These are phyloP conservation scores for Clitocybe nebularis DNA, from an alignment of 1,284 basidiomycete species.

Conservation along the genomic window DNA sequence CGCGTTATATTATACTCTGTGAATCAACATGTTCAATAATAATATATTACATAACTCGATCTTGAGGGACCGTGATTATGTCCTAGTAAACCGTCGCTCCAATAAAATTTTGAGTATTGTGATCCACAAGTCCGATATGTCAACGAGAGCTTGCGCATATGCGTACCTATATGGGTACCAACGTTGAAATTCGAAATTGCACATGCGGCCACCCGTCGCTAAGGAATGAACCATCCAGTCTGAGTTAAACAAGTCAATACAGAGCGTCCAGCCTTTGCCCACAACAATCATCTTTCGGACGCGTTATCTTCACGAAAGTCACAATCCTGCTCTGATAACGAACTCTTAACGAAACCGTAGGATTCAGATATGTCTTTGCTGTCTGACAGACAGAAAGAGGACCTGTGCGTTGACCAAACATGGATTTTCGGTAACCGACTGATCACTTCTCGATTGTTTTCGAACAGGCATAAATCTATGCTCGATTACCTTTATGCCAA, in stretches of 20 bases:
- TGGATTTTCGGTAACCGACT: constrained; percentile 3
- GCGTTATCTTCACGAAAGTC: constrained; percentile 10
- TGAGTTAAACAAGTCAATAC: constrained; percentile 21
- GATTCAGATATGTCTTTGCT: constrained; percentile 45
- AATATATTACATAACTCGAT: too few species aligned
- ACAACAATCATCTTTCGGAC: constrained; percentile 5
- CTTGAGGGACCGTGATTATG: too few species aligned
- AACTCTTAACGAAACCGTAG: constrained; percentile 2
- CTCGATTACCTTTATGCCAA: constrained; percentile 76
- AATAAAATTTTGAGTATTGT: too few species aligned
- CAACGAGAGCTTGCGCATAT: too few species aligned
- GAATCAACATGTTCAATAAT: too few species aligned
- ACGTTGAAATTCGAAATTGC: too few species aligned
- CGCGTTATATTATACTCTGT: background rate
- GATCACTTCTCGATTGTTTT: constrained; percentile 11
- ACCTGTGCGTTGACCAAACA: constrained; percentile 54
- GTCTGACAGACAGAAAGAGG: constrained; percentile 79
- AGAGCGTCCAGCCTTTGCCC: constrained; percentile 6
- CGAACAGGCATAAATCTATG: constrained; percentile 75
- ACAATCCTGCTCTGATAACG: constrained; percentile 1
- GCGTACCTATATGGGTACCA: too few species aligned
- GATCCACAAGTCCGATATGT: too few species aligned
- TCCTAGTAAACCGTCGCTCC: too few species aligned
- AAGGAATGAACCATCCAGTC: constrained; percentile 2
- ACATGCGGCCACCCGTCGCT: too few species aligned